Percentiles rank a stretch among this genome's conserved stretches.
These are phyloP conservation scores for Perkinsus marinus DNA, from an alignment of 169 alveolate genomes.

Conservation along the genomic window DNA sequence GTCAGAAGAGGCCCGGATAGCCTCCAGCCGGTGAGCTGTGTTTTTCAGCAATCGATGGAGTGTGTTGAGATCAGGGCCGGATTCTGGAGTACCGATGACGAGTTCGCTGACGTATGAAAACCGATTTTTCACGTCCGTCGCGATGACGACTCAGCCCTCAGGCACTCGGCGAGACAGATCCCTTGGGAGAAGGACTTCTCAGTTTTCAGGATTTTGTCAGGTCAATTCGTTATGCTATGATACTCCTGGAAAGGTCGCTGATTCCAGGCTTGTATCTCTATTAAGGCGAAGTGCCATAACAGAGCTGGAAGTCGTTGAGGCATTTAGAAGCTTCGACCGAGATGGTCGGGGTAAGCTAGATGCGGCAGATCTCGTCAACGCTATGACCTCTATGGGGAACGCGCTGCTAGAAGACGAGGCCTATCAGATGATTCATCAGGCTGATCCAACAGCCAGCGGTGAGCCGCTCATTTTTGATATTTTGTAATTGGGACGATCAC, in stretches of 20 bases:
- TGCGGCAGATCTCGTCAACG: constrained; percentile 40
- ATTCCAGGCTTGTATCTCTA: no score
- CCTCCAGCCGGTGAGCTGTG: background rate
- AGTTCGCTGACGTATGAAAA: background rate
- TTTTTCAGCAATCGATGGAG: background rate
- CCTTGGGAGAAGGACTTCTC: background rate
- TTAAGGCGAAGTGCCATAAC: background rate
- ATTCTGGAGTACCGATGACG: background rate
- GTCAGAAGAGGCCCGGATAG: background rate
- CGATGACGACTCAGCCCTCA: background rate
- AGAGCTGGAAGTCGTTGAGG: constrained; percentile 35
- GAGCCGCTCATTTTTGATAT: background rate
- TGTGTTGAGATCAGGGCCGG: background rate
- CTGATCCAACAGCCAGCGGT: background rate
- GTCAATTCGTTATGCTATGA: no score
- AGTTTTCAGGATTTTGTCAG: background rate
- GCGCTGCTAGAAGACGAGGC: constrained; percentile 31
- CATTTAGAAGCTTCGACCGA: constrained; percentile 41
- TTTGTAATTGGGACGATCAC: background rate
- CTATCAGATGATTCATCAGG: no score
- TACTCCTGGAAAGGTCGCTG: no score
- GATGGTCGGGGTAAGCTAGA: constrained; percentile 46
- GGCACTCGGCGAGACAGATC: background rate
- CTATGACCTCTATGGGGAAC: constrained; percentile 41
- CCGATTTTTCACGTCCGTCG: background rate